Evolutionary conservation across 2,329 filamentous ascomycete species (phyloP), one percentile per base, ranked within the genome.

Genomic region (Spiromastix sp.): DNA sequence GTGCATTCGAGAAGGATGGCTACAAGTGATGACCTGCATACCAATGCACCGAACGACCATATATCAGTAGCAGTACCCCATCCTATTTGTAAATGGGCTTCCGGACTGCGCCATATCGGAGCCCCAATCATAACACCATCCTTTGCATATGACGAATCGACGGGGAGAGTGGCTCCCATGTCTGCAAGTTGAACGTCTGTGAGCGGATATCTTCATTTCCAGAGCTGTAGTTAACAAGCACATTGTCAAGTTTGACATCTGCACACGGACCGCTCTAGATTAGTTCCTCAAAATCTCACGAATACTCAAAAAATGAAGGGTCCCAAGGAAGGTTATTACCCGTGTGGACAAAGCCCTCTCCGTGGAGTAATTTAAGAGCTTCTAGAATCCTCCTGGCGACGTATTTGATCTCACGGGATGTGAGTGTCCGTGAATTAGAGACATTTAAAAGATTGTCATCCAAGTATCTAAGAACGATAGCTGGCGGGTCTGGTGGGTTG

Each of bases 11-110:
- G 8, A 12, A 21, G 19, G n/a, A 21, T 12, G 13, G n/a, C 5
- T 5, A 32, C 7, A 16, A 20, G n/a, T 10, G 13, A 10, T 26
- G 2, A 21, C n/a, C 21, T 8, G 17, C 29, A 40, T 44, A 43
- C 49, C 31, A 44, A 43, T 30, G 44, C 38, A 4, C 45, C 44
- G 39, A 50, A 51, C 10, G 45, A 50, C 50, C 45, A 54, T 24
- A 52, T 52, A 30, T 55, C 48, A 20, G 47, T 45, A 20, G 38
- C 13, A n/a, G 51, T 46, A 19, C 42, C 37, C 49, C 50, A 52
- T 20, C 25, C n/a, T 5, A 51, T 40, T 24, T 34, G 32, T 10
- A 49, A 38, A 16, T 51, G 49, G 2, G 41, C 47, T 39, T 53
- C 49, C 12, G 49, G 46, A 18, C 42, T 47, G 13, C 48, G 40